Evolutionary conservation across 805 yeast species (phyloP).

Genomic region (Candida sphagnicola): DNA sequence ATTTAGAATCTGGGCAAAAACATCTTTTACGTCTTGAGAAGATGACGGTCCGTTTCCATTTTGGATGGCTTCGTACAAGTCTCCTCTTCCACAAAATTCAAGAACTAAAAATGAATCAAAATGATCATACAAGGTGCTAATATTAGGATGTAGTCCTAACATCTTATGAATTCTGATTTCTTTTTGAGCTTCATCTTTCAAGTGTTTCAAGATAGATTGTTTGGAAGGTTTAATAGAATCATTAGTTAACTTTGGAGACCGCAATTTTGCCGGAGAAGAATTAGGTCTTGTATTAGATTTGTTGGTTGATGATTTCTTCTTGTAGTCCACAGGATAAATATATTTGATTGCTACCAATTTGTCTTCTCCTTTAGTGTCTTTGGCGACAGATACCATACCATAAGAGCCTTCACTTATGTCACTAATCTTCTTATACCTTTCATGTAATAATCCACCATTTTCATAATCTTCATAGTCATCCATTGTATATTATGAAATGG

Average conservation of each 20-base stretch:
- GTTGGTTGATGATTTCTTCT: conserved; percentile 15
- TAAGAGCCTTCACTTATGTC: conserved; percentile 90
- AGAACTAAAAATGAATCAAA: conserved; percentile 54
- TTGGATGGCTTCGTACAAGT: conserved; percentile 75
- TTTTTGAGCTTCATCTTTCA: conserved; percentile 56
- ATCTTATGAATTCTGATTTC: conserved; percentile 65
- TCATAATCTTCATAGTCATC: conserved; percentile 38
- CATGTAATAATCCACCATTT: conserved; percentile 46
- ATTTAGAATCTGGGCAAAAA: conserved; percentile 44
- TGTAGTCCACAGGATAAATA: conserved; percentile 56
- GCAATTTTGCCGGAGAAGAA: conserved; percentile 34
- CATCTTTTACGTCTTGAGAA: conserved; percentile 53
- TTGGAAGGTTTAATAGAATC: conserved; percentile 7
- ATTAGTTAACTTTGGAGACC: conserved; percentile 10
- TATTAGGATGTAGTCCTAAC: conserved; percentile 49
- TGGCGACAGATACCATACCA: conserved; percentile 86
- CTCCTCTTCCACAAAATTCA: conserved; percentile 87
- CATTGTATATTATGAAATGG: conserved; percentile 16
- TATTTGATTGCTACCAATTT: conserved; percentile 81
- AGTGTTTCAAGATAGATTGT: conserved; percentile 23
- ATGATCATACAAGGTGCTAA: conserved; percentile 43
- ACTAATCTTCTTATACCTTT: conserved; percentile 62
- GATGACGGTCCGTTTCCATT: conserved; percentile 58
- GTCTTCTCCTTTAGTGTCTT: conserved; percentile 48
- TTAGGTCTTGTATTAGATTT: conserved; percentile 20